Evolutionary conservation across 768 basidiomycete genomes (phyloP).

Genomic region (Chalciporus sphaerocephalus): DNA sequence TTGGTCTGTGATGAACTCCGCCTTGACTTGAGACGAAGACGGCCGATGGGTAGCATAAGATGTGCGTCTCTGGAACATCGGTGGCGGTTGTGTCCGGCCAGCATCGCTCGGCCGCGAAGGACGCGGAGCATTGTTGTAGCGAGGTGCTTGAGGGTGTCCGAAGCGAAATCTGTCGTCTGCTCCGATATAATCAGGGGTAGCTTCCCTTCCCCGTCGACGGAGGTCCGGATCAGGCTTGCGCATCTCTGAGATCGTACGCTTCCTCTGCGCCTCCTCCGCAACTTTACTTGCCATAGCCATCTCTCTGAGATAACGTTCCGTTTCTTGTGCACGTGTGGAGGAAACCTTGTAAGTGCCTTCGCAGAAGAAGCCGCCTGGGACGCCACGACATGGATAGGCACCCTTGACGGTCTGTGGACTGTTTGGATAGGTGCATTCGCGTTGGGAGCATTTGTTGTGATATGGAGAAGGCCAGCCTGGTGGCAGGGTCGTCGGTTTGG

Average conservation of each 20-base stretch:
- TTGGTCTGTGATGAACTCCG: constrained; percentile 31
- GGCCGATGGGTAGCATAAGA: constrained; percentile 14
- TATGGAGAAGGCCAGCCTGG: constrained; percentile 35
- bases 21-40: constrained; percentile 27
- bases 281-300: constrained; percentile 18
- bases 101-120: constrained; percentile 18
- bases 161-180: constrained; percentile 5
- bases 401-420: constrained; percentile 29
- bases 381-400: constrained; percentile 30
- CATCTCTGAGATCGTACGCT: constrained; percentile 25
- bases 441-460: constrained; percentile 36
- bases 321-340: constrained; percentile 32
- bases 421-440: constrained; percentile 31
- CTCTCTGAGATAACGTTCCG: constrained; percentile 30
- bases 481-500: constrained; percentile 27
- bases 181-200: constrained; percentile 1
- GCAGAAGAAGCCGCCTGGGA: constrained; percentile 33
- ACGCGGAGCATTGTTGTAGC: constrained; percentile 1
- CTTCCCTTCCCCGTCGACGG: constrained; percentile 17
- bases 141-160: constrained; percentile 7
- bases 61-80: constrained; percentile 6
- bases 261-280: constrained; percentile 30
- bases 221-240: constrained; percentile 20
- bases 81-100: constrained; percentile 14
- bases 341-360: constrained; percentile 33